phyloP scores from a whole-genome alignment of 2,329 filamentous ascomycete genomes.

The Tolypocladium endophyticum region DNA sequence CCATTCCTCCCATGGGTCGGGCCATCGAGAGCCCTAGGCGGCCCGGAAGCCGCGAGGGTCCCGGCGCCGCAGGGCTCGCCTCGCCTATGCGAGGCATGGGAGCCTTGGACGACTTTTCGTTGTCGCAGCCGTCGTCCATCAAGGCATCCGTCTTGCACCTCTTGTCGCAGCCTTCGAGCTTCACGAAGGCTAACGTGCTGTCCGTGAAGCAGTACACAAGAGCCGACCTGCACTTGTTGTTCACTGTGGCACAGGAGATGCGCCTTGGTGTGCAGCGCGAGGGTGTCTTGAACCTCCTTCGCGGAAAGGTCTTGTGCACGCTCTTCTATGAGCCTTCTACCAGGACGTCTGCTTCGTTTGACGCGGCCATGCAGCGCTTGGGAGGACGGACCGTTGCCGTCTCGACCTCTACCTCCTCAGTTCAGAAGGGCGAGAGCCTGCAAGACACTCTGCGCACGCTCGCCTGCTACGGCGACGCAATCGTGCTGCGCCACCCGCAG shows the following conservation, averaged over 20 bases:
- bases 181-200: constrained; percentile 82
- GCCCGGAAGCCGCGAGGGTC: constrained; percentile 15
- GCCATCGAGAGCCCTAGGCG: constrained; percentile 24
- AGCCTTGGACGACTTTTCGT: constrained; percentile 32
- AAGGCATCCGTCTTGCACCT: constrained; percentile 59
- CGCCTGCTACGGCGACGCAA: constrained; percentile 86
- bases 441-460: constrained; percentile 91
- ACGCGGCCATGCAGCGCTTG: constrained; percentile 96
- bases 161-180: constrained; percentile 63
- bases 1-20: constrained; percentile 24
- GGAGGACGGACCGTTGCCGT: constrained; percentile 79
- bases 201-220: constrained; percentile 87
- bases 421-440: constrained; percentile 87
- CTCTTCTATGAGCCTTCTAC: constrained; percentile 99
- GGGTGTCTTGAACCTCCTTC: constrained; percentile 78
- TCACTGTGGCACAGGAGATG: constrained; percentile 97
- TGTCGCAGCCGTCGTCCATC: constrained; percentile 38
- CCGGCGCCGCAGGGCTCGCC: constrained; percentile 9
- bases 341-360: constrained; percentile 88
- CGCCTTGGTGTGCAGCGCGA: constrained; percentile 86
- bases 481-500: constrained; percentile 90
- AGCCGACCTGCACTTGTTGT: constrained; percentile 81
- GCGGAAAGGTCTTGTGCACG: constrained; percentile 76
- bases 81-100: constrained; percentile 12
- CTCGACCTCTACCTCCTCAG: constrained; percentile 74